These are phyloP conservation scores for Rhizomucor pusillus DNA, from an alignment of 371 early-diverging fungal species.

Conservation along the genomic window DNA sequence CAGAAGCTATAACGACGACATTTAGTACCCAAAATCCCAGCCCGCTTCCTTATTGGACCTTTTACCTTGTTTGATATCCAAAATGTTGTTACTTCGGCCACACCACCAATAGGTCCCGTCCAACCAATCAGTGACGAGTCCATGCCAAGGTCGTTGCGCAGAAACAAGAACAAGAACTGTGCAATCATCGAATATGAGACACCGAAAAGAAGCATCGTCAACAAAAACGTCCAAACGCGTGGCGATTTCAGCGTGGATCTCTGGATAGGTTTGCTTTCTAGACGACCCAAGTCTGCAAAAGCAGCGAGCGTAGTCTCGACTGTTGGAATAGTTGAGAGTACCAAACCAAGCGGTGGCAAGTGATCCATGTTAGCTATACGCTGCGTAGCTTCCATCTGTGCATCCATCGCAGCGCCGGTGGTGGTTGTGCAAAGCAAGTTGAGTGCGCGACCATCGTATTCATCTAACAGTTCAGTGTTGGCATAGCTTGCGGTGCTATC, in stretches of 20 bases:
- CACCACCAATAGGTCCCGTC: constrained; percentile 45
- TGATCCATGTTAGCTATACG: constrained; percentile 24
- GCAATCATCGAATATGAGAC: constrained; percentile 41
- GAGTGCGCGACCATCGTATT: constrained; percentile 10
- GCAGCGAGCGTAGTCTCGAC: constrained; percentile 42
- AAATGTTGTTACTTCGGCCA: constrained; percentile 42
- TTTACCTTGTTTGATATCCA: constrained; percentile 38
- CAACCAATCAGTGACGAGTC: constrained; percentile 35
- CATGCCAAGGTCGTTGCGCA: constrained; percentile 30
- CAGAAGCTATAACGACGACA: constrained; percentile 15
- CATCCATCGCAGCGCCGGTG: constrained; percentile 28
- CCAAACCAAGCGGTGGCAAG: constrained; percentile 42
- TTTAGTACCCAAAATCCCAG: neutral
- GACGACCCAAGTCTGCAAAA: constrained; percentile 22
- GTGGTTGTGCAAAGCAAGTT: constrained; percentile 17
- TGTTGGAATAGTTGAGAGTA: constrained; percentile 41
- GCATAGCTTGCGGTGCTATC: constrained; percentile 37
- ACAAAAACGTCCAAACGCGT: constrained; percentile 31
- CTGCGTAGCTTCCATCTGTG: constrained; percentile 26
- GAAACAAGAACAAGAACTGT: constrained; percentile 38
- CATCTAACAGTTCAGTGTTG: constrained; percentile 27
- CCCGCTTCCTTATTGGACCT: neutral
- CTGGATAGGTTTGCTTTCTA: constrained; percentile 19
- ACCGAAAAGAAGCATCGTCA: constrained; percentile 35
- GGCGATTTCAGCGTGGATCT: constrained; percentile 18